Conservation (phyloP, 352 stramenopile genomes). For the Phytophthora citrophthora region DNA sequence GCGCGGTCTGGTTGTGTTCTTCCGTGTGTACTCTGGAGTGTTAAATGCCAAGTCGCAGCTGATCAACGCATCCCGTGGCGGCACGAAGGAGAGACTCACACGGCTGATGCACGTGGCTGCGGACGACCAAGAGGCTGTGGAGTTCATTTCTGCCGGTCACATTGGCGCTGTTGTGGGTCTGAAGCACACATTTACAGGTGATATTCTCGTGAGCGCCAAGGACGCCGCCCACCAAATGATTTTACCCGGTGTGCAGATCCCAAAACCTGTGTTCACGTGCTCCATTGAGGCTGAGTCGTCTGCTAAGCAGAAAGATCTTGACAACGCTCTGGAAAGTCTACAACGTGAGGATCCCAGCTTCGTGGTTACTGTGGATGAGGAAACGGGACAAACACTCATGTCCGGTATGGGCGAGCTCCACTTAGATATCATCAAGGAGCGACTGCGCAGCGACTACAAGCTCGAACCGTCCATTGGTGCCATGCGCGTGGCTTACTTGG, state of each 20-base stretch:
- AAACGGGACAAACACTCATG: conserved; percentile 98
- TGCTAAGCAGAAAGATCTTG: conserved; percentile 88
- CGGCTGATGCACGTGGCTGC: conserved; percentile 91
- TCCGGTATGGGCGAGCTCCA: conserved; percentile 96
- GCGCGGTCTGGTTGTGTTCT: conserved; percentile 89
- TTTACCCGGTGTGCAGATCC: conserved; percentile 71
- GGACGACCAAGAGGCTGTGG: conserved; percentile 90
- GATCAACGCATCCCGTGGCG: conserved; percentile 67
- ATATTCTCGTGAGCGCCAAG: conserved; percentile 92
- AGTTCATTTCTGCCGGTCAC: conserved; percentile 85
- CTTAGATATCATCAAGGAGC: conserved; percentile 93
- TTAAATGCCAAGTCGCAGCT: conserved; percentile 85
- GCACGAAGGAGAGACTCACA: conserved; percentile 65
- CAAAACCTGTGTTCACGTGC: conserved; percentile 91
- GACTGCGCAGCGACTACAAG: conserved; percentile 90
- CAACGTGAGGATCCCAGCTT: conserved; percentile 97
- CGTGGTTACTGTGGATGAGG: conserved; percentile 93
- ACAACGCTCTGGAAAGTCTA: conserved; percentile 76
- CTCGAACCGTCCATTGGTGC: conserved; percentile 84
- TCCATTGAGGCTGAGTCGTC: conserved; percentile 90
- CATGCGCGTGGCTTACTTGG: conserved; percentile 92
- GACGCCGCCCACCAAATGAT: conserved; percentile 49
- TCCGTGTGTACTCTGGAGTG: conserved; percentile 93
- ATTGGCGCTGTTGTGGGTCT: conserved; percentile 93
- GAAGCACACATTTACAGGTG: conserved; percentile 92